Percentiles rank a stretch among this genome's conserved stretches.
phyloP scores from a whole-genome alignment of 495 filamentous ascomycete species.

The Poronia punctata region DNA sequence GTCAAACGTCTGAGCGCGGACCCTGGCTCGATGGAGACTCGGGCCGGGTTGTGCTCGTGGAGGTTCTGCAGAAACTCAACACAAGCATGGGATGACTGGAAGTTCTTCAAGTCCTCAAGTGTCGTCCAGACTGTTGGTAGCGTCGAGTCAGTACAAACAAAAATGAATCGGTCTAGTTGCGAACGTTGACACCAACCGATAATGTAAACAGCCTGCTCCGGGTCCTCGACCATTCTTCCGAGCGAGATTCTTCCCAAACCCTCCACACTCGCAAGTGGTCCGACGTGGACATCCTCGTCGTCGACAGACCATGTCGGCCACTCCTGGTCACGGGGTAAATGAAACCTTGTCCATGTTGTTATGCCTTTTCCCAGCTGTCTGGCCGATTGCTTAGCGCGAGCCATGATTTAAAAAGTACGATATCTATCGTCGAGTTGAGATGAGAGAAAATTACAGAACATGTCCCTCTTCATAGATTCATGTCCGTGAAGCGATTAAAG shows the following conservation, averaged over 20 bases:
- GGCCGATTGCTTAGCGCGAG: slow-evolving; percentile 10
- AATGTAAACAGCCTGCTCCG: slow-evolving; percentile 23
- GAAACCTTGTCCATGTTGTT: slow-evolving; percentile 22
- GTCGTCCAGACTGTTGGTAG: slow-evolving; percentile 9
- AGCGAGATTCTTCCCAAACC: slow-evolving; percentile 8
- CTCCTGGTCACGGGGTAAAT: slow-evolving; percentile 15
- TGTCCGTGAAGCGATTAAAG: too few species aligned
- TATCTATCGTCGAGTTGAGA: too few species aligned
- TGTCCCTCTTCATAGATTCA: too few species aligned
- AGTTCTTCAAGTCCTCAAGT: slow-evolving; percentile 13
- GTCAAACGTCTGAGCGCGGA: neutral
- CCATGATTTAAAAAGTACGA: slow-evolving; percentile 10
- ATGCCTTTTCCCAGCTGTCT: neutral
- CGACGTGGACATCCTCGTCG: slow-evolving; percentile 11
- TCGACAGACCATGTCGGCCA: slow-evolving; percentile 18
- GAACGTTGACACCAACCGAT: slow-evolving; percentile 12
- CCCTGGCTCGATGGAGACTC: slow-evolving; percentile 7
- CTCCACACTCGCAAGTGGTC: slow-evolving; percentile 14
- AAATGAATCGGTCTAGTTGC: neutral
- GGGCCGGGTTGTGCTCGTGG: slow-evolving; percentile 8
- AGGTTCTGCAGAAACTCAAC: slow-evolving; percentile 18
- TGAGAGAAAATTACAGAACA: too few species aligned
- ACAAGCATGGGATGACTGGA: slow-evolving; percentile 17
- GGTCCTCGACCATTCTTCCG: slow-evolving; percentile 21
- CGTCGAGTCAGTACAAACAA: slow-evolving; percentile 1